These are phyloP conservation scores for Colletotrichum navitas DNA, from an alignment of 2,329 filamentous ascomycete genomes.

Conservation along the genomic window DNA sequence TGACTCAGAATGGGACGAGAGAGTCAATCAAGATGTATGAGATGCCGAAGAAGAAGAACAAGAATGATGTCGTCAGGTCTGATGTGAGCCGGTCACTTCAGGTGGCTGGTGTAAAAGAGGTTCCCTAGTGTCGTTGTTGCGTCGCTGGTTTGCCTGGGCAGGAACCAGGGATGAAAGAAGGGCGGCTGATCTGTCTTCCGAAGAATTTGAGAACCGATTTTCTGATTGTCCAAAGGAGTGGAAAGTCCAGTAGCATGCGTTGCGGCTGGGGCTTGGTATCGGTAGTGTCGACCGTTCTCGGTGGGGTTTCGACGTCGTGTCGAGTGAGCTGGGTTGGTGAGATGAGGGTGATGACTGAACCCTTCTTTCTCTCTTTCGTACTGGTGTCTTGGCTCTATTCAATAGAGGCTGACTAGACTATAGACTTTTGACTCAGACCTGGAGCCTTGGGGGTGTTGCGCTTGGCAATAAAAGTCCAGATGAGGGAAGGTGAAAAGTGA, in stretches of 20 bases:
- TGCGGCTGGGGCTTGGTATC: constrained; percentile 16
- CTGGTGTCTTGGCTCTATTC: constrained; percentile 23
- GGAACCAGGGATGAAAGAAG: constrained; percentile 7
- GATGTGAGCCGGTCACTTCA: constrained; percentile 24
- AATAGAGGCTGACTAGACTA: constrained; percentile 30
- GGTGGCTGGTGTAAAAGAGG: constrained; percentile 28
- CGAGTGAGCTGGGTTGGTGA: constrained; percentile 13
- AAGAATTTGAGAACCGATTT: constrained; percentile 14
- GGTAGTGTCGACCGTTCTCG: constrained; percentile 7
- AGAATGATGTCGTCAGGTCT: constrained; percentile 19
- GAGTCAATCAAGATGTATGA: constrained; percentile 25
- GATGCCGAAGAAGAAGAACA: constrained; percentile 11
- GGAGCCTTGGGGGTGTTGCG: not conserved
- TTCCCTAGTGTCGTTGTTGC: constrained; percentile 13
- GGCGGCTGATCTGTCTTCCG: constrained; percentile 16
- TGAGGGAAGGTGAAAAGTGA: constrained; percentile 21
- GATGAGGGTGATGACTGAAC: constrained; percentile 7
- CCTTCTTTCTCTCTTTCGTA: no score
- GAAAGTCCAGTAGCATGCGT: constrained; percentile 4
- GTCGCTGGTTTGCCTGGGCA: constrained; percentile 19
- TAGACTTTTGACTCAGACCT: constrained; percentile 7
- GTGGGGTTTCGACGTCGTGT: constrained; percentile 9
- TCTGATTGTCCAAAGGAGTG: constrained; percentile 23
- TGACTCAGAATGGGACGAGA: constrained; percentile 34
- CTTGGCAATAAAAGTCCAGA: constrained; percentile 25